These are phyloP conservation scores for Fonsecaea pedrosoi DNA, from an alignment of 2,329 filamentous ascomycete species.

Conservation along the genomic window DNA sequence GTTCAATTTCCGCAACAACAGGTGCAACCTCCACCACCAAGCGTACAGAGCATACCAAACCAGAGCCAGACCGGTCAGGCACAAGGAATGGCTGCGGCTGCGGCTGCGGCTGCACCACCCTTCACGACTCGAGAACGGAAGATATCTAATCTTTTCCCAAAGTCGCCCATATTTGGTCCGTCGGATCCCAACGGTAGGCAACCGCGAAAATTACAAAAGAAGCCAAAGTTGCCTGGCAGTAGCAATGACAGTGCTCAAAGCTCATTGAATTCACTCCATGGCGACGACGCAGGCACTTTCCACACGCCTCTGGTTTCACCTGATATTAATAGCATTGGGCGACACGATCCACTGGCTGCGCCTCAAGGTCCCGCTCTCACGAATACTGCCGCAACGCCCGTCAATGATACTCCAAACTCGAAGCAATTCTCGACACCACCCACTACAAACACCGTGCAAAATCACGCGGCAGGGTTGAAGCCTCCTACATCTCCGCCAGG, in stretches of 20 bases:
- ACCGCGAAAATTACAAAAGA: conserved; percentile 93
- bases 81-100: conserved; percentile 8
- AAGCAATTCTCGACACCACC: conserved; percentile 37
- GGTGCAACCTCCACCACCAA: conserved; percentile 5
- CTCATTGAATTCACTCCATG: conserved; percentile 77
- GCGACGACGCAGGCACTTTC: conserved; percentile 44
- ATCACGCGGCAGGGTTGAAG: conserved; percentile 61
- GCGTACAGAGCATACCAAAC: not conserved
- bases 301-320: conserved; percentile 44
- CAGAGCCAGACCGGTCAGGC: conserved; percentile 2
- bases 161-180: conserved; percentile 66
- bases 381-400: conserved; percentile 42
- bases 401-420: conserved; percentile 38
- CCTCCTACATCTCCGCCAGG: conserved; percentile 75
- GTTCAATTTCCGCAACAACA: conserved; percentile 20
- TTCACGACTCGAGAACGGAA: conserved; percentile 68
- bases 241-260: conserved; percentile 88
- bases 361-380: conserved; percentile 43
- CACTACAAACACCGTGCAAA: conserved; percentile 54
- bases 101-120: conserved; percentile 47
- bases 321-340: conserved; percentile 43
- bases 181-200: conserved; percentile 57
- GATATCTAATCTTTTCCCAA: conserved; percentile 70
- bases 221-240: conserved; percentile 73
- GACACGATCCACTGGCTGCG: conserved; percentile 42